These are phyloP conservation scores for Venturia asperata DNA, from an alignment of 2,329 filamentous ascomycete species.

Conservation along the genomic window DNA sequence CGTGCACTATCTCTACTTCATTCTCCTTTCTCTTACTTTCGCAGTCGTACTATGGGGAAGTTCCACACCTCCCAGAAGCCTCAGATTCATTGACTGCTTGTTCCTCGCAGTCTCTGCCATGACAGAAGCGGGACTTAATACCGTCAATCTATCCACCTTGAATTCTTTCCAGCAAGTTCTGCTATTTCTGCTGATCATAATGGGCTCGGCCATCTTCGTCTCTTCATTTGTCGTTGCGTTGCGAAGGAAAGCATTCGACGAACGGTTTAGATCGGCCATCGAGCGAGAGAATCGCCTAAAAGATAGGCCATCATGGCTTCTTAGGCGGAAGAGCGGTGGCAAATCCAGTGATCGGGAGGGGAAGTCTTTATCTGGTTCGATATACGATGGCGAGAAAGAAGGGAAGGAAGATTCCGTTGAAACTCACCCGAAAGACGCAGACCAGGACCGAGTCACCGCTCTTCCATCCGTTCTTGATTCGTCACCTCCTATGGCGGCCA, in stretches of 20 bases:
- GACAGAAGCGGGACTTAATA: conserved; percentile 51
- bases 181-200: conserved; percentile 57
- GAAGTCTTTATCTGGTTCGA: not conserved
- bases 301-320: not conserved
- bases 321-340: not conserved
- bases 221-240: conserved; percentile 57
- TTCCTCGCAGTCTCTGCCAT: conserved; percentile 47
- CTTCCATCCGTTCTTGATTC: not conserved
- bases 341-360: not conserved
- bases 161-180: conserved; percentile 63
- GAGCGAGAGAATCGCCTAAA: conserved; percentile 7
- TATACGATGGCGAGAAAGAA: not conserved
- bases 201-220: conserved; percentile 62
- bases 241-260: conserved; percentile 55
- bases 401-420: not conserved
- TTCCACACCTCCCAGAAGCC: conserved; percentile 44
- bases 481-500: not conserved
- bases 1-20: conserved; percentile 62
- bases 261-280: conserved; percentile 41
- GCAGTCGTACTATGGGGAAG: conserved; percentile 57
- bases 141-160: conserved; percentile 55
- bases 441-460: not conserved
- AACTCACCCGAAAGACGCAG: not conserved
- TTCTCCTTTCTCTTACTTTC: conserved; percentile 47
- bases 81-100: conserved; percentile 57